phyloP scores from a whole-genome alignment of 2,329 filamentous ascomycete genomes.

The Cladosporium oxysporum region DNA sequence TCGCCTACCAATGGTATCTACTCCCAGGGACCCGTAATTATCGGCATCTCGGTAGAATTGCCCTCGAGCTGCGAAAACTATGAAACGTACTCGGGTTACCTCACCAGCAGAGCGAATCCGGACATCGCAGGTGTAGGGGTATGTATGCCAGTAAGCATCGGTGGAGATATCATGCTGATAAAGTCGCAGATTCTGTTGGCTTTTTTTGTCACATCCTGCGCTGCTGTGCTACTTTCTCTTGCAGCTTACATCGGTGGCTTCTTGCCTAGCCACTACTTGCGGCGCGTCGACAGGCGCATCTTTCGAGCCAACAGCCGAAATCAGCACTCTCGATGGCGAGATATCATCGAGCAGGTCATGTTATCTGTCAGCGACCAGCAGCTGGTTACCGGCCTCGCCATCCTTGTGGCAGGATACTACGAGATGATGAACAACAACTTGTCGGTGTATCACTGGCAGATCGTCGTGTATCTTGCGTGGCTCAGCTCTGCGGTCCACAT shows the following conservation, averaged over 20 bases:
- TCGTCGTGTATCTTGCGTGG: constrained; percentile 27
- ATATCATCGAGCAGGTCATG: constrained; percentile 9
- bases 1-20: too few relatives aligned
- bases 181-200: too few relatives aligned
- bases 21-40: too few relatives aligned
- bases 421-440: constrained; percentile 11
- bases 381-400: constrained; percentile 27
- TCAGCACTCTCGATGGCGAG: background rate
- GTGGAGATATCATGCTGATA: too few relatives aligned
- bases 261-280: constrained; percentile 9
- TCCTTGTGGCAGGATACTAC: constrained; percentile 25
- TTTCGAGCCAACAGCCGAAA: constrained; percentile 14
- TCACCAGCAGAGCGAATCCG: too few relatives aligned
- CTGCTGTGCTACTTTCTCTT: background rate
- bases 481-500: constrained; percentile 28
- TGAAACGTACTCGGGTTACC: too few relatives aligned
- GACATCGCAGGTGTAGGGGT: too few relatives aligned
- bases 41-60: too few relatives aligned
- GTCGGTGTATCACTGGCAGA: constrained; percentile 24
- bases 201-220: background rate
- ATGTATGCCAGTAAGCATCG: too few relatives aligned
- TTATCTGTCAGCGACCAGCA: constrained; percentile 27
- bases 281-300: background rate
- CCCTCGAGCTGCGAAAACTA: too few relatives aligned
- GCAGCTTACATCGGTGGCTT: constrained; percentile 14